These are phyloP conservation scores for Trametes cubensis DNA, from an alignment of 768 basidiomycete species.

Conservation along the genomic window DNA sequence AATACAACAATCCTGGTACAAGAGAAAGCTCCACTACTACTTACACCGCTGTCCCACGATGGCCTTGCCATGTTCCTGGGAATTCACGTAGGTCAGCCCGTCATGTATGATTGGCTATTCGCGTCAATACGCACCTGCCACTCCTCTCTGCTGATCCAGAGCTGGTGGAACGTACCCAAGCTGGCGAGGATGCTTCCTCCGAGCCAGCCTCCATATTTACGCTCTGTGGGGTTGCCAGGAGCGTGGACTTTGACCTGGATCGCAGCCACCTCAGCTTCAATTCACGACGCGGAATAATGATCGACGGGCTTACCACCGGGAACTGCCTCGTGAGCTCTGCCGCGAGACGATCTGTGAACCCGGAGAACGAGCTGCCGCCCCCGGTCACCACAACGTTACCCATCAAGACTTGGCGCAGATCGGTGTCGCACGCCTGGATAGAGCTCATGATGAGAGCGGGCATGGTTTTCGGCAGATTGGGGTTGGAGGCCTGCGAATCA, in stretches of 20 bases:
- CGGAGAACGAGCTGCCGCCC: constrained; percentile 84
- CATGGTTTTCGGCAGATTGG: constrained; percentile 74
- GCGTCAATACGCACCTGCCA: constrained; percentile 67
- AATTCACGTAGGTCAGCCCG: background rate
- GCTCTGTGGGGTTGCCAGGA: constrained; percentile 87
- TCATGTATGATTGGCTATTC: background rate
- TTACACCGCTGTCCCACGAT: constrained; percentile 89
- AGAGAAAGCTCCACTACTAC: constrained; percentile 36
- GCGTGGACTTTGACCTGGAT: constrained; percentile 87
- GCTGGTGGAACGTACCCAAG: constrained; percentile 95
- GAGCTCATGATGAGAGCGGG: constrained; percentile 76
- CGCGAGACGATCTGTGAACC: constrained; percentile 81
- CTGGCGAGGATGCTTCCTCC: constrained; percentile 95
- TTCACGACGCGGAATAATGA: background rate
- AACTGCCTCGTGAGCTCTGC: constrained; percentile 75
- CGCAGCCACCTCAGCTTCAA: background rate
- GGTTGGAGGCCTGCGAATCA: constrained; percentile 50
- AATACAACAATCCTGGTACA: constrained; percentile 17
- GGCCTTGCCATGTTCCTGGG: constrained; percentile 51
- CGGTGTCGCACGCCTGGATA: constrained; percentile 85
- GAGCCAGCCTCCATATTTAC: constrained; percentile 92
- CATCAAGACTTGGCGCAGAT: constrained; percentile 86
- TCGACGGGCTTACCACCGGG: constrained; percentile 64
- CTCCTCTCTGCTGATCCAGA: constrained; percentile 94
- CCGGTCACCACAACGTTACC: constrained; percentile 96